Conservation (phyloP, 176 grass and related monocot genomes). For the Ananas comosus region DNA sequence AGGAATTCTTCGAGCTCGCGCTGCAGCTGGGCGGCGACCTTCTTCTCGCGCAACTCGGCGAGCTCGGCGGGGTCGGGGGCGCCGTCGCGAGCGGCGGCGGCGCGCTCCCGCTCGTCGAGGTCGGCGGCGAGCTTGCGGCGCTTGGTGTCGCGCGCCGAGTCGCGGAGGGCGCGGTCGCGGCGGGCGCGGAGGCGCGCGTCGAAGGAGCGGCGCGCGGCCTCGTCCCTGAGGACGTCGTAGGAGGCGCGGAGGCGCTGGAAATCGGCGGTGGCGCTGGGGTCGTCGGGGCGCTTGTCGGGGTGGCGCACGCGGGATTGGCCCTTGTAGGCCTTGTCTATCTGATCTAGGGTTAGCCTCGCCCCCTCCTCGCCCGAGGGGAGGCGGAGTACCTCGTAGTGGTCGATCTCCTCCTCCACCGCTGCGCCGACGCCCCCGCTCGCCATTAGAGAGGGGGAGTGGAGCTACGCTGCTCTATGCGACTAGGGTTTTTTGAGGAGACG, state of each 20-base stretch:
- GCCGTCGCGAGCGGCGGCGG: conserved; percentile 13
- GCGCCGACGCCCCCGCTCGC: neutral
- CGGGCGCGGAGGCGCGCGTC: conserved; percentile 51
- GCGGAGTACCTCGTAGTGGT: conserved; percentile 68
- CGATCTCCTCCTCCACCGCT: conserved; percentile 31
- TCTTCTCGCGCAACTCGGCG: conserved; percentile 30
- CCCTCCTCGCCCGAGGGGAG: conserved; percentile 65
- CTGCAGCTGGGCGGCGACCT: conserved; percentile 33
- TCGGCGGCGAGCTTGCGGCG: conserved; percentile 56
- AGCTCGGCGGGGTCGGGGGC: conserved; percentile 24
- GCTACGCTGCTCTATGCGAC: too few species aligned
- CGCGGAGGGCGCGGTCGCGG: conserved; percentile 38
- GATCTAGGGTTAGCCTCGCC: conserved; percentile 35
- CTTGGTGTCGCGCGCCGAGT: conserved; percentile 33
- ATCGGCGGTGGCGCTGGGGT: conserved; percentile 75
- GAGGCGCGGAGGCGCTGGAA: conserved; percentile 65
- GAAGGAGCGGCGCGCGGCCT: conserved; percentile 54
- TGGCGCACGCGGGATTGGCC: conserved; percentile 55
- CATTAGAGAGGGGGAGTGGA: neutral
- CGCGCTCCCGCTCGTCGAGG: conserved; percentile 77
- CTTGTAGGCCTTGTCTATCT: conserved; percentile 69
- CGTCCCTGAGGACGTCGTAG: conserved; percentile 60
- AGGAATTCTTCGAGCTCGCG: conserved; percentile 42
- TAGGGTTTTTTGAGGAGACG: too few species aligned
- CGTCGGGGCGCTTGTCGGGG: conserved; percentile 69